Base-by-base conservation (phyloP, 331 rosid genomes). In the Spiraea crenata region DNA sequence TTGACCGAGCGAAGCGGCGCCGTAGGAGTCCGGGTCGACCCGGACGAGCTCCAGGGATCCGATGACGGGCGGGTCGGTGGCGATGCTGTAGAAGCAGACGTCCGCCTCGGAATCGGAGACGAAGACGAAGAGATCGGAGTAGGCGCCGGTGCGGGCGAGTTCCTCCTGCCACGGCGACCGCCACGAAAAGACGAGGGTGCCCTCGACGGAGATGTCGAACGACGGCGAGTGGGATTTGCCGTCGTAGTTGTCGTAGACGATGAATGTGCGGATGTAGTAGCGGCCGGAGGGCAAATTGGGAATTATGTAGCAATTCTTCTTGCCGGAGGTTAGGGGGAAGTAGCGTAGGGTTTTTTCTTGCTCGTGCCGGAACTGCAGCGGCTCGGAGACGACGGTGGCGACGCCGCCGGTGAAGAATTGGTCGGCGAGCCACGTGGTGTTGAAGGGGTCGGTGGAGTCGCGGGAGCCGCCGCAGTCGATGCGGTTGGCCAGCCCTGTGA, bases 221-320 rank as follows among this genome's bases (percentile, higher is more conserved):
- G 97, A 89, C 3, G 97, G 99, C 9, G 97, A 71, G 60, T 91
- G 99, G 0, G 91, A 82, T 67, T 85, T 89, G 11, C 97, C 99
- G 71, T 91, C 99, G 89, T 89, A 95, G 84, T 95, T 95, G 71
- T 95, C 99, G 44, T 95, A 95, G 34, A 95, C 97, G 55, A 87
- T 80, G 85, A 91, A 95, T 3, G 88, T 86, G 15, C 96, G 95
- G n/a, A 95, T 8, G 74, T 86, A 86, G 93, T 83, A 95, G 13
- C 97, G 87, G 0, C 84, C 79, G n/a, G 79, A 12, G 14, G 92
- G 85, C 41, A 89, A 78, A 46, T 81, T 51, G 0, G 97, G 96
- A 13, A 95, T 3, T 0, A 84, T 9, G 81, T 91, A 95, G 88
- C 99, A 95, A 59, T 91, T 95, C 75, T 95, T 95, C 79, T 95